Conservation (phyloP, 2,329 filamentous ascomycete species). For the Clonostachys rhizophaga region DNA sequence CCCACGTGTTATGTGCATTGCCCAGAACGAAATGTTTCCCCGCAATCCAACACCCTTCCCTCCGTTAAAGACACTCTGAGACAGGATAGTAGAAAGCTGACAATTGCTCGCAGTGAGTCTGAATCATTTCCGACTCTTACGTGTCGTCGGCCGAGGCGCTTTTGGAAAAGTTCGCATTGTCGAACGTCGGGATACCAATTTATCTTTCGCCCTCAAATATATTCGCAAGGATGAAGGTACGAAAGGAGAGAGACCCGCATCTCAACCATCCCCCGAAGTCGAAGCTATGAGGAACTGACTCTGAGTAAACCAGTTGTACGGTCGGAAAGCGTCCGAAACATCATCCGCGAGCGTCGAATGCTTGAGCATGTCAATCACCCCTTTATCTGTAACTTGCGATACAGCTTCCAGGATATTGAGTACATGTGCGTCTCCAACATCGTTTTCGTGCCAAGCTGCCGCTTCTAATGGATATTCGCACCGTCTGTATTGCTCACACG, state of each 20-base stretch:
- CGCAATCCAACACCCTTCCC: background rate
- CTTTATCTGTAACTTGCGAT: slow-evolving; percentile 96
- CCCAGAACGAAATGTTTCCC: background rate
- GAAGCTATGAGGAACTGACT: background rate
- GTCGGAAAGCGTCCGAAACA: slow-evolving; percentile 96
- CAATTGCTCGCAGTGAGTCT: slow-evolving; percentile 66
- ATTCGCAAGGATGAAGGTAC: slow-evolving; percentile 97
- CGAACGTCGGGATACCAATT: slow-evolving; percentile 88
- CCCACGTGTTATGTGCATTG: slow-evolving; percentile 15
- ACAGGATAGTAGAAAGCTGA: too few relatives aligned
- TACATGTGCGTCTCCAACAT: slow-evolving; percentile 76
- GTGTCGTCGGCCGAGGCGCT: slow-evolving; percentile 94
- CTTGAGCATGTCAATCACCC: slow-evolving; percentile 96
- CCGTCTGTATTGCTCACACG: background rate
- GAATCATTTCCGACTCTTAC: slow-evolving; percentile 91
- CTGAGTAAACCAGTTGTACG: slow-evolving; percentile 66
- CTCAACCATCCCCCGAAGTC: background rate
- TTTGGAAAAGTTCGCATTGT: slow-evolving; percentile 99
- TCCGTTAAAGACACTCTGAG: too few relatives aligned
- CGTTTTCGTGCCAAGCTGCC: slow-evolving; percentile 5
- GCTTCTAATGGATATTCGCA: too few relatives aligned
- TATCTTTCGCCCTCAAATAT: slow-evolving; percentile 96
- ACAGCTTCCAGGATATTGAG: slow-evolving; percentile 98
- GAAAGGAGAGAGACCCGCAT: slow-evolving; percentile 12
- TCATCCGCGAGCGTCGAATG: slow-evolving; percentile 96